A percentile compares a stretch with the other conserved stretches of the same genome.
Evolutionary conservation across 2,329 filamentous ascomycete genomes (phyloP).

Genomic region (Aspergillus latus): DNA sequence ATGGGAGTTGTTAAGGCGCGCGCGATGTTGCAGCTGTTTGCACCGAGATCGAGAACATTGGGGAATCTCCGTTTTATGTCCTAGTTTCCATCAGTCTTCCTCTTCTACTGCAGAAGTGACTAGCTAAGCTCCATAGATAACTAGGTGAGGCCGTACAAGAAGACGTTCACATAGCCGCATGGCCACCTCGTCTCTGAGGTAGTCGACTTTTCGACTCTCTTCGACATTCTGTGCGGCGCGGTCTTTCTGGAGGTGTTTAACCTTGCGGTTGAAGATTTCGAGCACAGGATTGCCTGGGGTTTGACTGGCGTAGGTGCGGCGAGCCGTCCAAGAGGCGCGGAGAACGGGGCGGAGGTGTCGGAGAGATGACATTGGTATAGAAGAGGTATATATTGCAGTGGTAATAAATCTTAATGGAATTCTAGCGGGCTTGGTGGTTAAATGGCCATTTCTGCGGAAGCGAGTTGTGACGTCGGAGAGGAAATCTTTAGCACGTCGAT

Average conservation of each 20-base stretch:
- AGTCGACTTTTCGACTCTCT: constrained; percentile 78
- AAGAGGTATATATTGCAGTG: background rate
- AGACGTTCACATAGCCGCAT: constrained; percentile 79
- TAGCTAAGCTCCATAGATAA: background rate
- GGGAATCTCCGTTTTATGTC: constrained; percentile 90
- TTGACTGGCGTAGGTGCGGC: constrained; percentile 71
- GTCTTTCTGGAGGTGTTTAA: constrained; percentile 91
- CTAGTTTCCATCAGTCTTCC: constrained; percentile 44
- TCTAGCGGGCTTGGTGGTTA: background rate
- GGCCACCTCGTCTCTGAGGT: constrained; percentile 90
- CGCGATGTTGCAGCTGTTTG: constrained; percentile 93
- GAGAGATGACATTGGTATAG: constrained; percentile 17
- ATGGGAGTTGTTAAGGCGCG: constrained; percentile 71
- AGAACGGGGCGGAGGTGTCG: constrained; percentile 16
- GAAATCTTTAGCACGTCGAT: background rate
- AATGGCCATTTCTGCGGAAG: background rate
- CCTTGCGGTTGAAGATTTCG: constrained; percentile 85
- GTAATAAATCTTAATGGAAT: background rate
- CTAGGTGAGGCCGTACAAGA: constrained; percentile 55
- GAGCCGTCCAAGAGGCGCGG: background rate
- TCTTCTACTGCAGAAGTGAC: background rate
- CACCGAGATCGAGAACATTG: constrained; percentile 84
- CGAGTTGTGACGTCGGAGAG: constrained; percentile 7
- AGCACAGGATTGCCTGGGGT: constrained; percentile 73
- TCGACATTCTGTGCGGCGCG: constrained; percentile 71